These are phyloP conservation scores for Phaeodactylum tricornutum DNA, from an alignment of 108 stramenopile species.

Conservation along the genomic window DNA sequence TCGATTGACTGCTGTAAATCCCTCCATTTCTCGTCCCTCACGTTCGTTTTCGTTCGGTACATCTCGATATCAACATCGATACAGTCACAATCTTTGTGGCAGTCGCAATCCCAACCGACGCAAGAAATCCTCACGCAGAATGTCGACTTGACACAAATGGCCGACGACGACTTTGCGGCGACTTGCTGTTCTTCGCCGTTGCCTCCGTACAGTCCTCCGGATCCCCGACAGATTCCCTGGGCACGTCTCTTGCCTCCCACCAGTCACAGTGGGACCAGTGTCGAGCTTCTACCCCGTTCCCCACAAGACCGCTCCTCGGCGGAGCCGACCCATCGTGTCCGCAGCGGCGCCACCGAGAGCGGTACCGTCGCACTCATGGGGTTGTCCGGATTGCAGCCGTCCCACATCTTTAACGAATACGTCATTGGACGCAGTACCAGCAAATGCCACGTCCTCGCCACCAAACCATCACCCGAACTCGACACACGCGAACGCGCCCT, in stretches of 20 bases:
- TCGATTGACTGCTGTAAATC: too few species aligned
- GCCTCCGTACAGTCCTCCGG: constrained; percentile 1
- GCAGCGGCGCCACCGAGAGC: background rate
- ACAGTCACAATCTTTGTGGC: too few species aligned
- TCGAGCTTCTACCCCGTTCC: constrained; percentile 7
- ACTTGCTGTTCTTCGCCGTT: too few species aligned
- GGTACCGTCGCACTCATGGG: constrained; percentile 3
- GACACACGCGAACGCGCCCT: background rate
- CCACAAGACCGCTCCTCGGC: background rate
- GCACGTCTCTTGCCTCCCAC: constrained; percentile 8
- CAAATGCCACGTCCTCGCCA: constrained; percentile 35
- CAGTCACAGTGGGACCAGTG: background rate
- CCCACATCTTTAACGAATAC: constrained; percentile 38
- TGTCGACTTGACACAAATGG: constrained; percentile 5
- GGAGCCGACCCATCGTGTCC: too few species aligned
- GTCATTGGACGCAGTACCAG: constrained; percentile 23
- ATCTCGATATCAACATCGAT: too few species aligned
- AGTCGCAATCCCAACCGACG: constrained; percentile 2
- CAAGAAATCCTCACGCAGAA: constrained; percentile 14
- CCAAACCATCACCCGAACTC: constrained; percentile 2
- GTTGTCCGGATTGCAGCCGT: constrained; percentile 1
- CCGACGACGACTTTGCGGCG: background rate
- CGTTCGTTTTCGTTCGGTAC: too few species aligned
- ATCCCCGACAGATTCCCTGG: constrained; percentile 3
- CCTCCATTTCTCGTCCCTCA: too few species aligned